A percentile compares a stretch with the other conserved stretches of the same genome.
phyloP scores from a whole-genome alignment of 768 basidiomycete genomes.

The Lactarius evosmus region DNA sequence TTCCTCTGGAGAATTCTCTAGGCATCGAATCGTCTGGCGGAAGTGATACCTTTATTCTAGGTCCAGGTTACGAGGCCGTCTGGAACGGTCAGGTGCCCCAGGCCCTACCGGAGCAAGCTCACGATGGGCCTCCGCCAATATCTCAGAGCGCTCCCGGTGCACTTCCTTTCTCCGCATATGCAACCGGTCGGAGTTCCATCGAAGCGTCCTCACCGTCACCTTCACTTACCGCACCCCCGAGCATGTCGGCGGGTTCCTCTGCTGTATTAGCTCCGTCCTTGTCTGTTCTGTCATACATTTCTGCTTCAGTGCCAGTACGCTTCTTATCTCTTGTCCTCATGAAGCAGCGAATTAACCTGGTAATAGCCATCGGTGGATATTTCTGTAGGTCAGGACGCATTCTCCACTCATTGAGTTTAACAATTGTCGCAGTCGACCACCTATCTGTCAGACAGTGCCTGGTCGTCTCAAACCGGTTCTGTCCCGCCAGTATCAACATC shows the following conservation, averaged over 20 bases:
- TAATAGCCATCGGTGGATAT: conserved; percentile 1
- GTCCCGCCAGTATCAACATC: not conserved
- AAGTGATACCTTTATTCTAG: conserved; percentile 13
- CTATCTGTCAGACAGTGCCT: not conserved
- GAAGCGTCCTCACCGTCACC: not conserved
- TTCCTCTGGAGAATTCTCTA: not conserved
- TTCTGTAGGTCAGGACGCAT: conserved; percentile 5
- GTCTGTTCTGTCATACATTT: not conserved
- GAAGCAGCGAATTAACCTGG: not conserved
- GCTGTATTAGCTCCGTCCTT: not conserved
- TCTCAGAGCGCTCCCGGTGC: not conserved
- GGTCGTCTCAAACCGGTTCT: not conserved
- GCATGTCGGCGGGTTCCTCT: not conserved
- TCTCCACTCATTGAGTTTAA: not conserved
- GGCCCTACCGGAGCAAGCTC: conserved; percentile 14
- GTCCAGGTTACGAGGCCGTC: conserved; percentile 13
- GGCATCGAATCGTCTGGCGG: not conserved
- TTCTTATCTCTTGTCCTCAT: not conserved
- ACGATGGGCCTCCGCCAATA: conserved; percentile 3
- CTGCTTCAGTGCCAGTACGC: conserved; percentile 6
- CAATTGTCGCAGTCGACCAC: not conserved
- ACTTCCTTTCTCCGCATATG: not conserved
- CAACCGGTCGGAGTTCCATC: not conserved
- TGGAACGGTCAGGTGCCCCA: conserved; percentile 14
- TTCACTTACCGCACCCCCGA: not conserved